Base-by-base conservation (phyloP, 2,329 filamentous ascomycete species). In the Pestalotiopsis sp. region DNA sequence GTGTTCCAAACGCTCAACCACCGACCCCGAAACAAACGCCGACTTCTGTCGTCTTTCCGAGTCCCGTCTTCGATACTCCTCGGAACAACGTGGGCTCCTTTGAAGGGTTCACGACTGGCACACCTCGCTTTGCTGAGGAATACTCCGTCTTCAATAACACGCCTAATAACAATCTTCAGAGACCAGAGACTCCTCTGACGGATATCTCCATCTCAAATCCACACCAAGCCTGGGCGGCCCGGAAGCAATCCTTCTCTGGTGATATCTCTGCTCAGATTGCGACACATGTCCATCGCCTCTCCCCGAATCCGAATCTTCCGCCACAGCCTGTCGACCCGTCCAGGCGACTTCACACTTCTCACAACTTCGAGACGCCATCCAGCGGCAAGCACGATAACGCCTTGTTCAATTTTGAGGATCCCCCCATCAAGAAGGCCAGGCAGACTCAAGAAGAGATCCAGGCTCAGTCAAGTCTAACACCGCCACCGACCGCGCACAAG, bases 61-160 rank as follows among this genome's bases (percentile, higher is more conserved):
- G 83, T 75, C 83, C 87, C 66, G 78, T 85, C 69, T 87, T 89
- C 78, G 83, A 89, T 73, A 90, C 88, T 12, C 88, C 87, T 59
- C 86, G 83, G 77, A 79, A 80, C 68, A 82, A 79, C 73, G 82
- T 82, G 71, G 80, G 80, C 69, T 82, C 80, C 68, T 83, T 85
- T 72, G 80, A 86, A 78, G 83, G 87, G 72, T 77, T 83, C 66
- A 81, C 82, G 72, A 83, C 84, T 72, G 88, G 86, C 85, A 90
- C 88, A 59, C 88, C 89, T 77, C 84, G 84, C 68, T 91, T 90
- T 80, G 87, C 88, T 72, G 87, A 90, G 76, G 88, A 90, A 72
- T 90, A 89, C 75, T 89, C 88, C 71, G 87, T 90, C 75, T 90
- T 91, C 82, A 89, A 89, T 79, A 81, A 85, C n/a, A 90, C 88